These are phyloP conservation scores for Botrytis medusae DNA, from an alignment of 2,329 filamentous ascomycete genomes.

Conservation along the genomic window DNA sequence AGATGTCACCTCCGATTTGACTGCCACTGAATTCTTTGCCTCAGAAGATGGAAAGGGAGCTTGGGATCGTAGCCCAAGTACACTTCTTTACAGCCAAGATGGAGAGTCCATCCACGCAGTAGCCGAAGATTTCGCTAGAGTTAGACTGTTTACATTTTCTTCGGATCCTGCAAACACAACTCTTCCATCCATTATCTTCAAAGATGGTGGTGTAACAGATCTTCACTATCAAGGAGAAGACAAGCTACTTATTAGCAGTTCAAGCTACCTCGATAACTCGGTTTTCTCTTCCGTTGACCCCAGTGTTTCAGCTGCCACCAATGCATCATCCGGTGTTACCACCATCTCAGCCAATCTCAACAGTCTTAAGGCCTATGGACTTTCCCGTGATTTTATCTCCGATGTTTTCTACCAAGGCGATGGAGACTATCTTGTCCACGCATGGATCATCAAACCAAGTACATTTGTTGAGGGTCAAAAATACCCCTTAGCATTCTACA, in stretches of 20 bases:
- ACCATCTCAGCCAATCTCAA: slow-evolving; percentile 26
- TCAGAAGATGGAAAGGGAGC: slow-evolving; percentile 58
- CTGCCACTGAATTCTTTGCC: slow-evolving; percentile 59
- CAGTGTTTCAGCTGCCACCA: slow-evolving; percentile 18
- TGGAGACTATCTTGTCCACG: slow-evolving; percentile 31
- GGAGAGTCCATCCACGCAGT: slow-evolving; percentile 65
- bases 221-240: slow-evolving; percentile 38
- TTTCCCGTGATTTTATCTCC: slow-evolving; percentile 30
- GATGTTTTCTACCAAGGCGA: slow-evolving; percentile 34
- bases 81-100: slow-evolving; percentile 42
- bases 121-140: slow-evolving; percentile 66
- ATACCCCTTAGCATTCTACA: slow-evolving; percentile 73
- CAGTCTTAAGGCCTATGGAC: slow-evolving; percentile 29
- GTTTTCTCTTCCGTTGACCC: slow-evolving; percentile 55
- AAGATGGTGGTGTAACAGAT: slow-evolving; percentile 41
- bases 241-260: slow-evolving; percentile 56
- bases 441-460: slow-evolving; percentile 30
- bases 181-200: slow-evolving; percentile 20
- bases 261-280: slow-evolving; percentile 68
- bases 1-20: slow-evolving; percentile 54
- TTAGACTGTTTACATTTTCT: slow-evolving; percentile 48
- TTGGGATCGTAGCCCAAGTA: slow-evolving; percentile 58
- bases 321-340: slow-evolving; percentile 29
- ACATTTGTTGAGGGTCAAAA: slow-evolving; percentile 65
- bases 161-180: slow-evolving; percentile 13